Evolutionary conservation across 306 rosid genomes (phyloP).

Genomic region (Gleditsia sinensis): DNA sequence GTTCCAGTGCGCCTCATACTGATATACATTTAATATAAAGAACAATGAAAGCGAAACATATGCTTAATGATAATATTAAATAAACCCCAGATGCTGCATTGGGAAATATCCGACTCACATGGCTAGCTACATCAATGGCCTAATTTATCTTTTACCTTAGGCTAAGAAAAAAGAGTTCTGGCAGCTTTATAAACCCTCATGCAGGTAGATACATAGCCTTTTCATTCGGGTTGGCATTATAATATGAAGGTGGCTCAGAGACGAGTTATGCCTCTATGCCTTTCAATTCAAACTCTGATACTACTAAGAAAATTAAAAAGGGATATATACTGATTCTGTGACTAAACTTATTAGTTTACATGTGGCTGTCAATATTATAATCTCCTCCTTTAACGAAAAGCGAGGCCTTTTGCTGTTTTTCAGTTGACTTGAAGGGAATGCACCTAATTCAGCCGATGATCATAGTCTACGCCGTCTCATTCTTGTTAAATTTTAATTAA

Average conservation of each 20-base stretch:
- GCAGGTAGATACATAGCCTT: slow-evolving; percentile 17
- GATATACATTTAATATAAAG: no score
- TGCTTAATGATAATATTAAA: slow-evolving; percentile 27
- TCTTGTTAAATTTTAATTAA: no score
- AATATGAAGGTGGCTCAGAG: slow-evolving; percentile 1
- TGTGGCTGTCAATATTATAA: slow-evolving; percentile 17
- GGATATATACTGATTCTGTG: background rate
- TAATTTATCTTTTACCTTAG: slow-evolving; percentile 19
- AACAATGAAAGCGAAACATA: slow-evolving; percentile 1
- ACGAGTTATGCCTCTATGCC: background rate
- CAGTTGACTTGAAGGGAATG: slow-evolving; percentile 38
- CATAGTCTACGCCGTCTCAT: no score
- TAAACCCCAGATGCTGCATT: slow-evolving; percentile 1
- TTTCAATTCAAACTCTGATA: background rate
- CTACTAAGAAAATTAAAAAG: background rate
- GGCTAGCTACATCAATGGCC: slow-evolving; percentile 29
- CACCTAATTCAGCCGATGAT: background rate
- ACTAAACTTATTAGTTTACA: slow-evolving; percentile 18
- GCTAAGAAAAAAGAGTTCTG: slow-evolving; percentile 8
- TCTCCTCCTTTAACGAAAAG: slow-evolving; percentile 36
- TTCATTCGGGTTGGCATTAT: slow-evolving; percentile 24
- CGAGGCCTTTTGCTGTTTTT: slow-evolving; percentile 19
- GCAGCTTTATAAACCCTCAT: slow-evolving; percentile 15
- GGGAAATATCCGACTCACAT: slow-evolving; percentile 28
- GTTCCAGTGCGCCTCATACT: slow-evolving; percentile 15